Percentiles rank a stretch among this genome's conserved stretches.
Evolutionary conservation across 345 rosid species (phyloP).

Genomic region (Mallotus nudiflorus): DNA sequence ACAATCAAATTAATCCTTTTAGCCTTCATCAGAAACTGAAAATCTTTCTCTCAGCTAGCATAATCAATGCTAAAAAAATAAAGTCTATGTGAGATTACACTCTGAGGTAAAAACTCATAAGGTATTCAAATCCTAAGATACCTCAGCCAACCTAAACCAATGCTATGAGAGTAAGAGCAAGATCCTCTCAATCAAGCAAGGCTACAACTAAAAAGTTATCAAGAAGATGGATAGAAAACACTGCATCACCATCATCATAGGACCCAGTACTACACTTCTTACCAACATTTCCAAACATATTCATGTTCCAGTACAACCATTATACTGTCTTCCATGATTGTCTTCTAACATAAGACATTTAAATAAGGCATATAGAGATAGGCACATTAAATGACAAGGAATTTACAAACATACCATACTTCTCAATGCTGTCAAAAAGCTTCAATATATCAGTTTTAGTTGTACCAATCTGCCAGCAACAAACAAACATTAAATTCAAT

Average conservation of each 20-base stretch:
- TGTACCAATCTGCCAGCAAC: constrained; percentile 55
- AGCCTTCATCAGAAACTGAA: not conserved
- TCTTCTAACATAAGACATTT: not conserved
- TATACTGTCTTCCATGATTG: not conserved
- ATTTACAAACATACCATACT: constrained; percentile 60
- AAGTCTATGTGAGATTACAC: not conserved
- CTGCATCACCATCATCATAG: not conserved
- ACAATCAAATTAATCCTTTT: not conserved
- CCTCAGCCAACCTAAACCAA: not conserved
- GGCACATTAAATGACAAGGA: not conserved
- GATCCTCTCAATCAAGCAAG: not conserved
- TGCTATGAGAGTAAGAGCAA: not conserved
- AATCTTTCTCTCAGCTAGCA: not conserved
- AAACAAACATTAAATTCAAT: constrained; percentile 9
- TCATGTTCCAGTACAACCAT: too few relatives aligned
- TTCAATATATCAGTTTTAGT: constrained; percentile 69
- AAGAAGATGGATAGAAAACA: not conserved
- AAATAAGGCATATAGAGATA: not conserved
- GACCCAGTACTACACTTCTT: not conserved
- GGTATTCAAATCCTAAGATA: not conserved
- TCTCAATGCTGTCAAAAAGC: constrained; percentile 80
- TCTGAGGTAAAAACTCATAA: too few relatives aligned
- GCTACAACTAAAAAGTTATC: too few relatives aligned
- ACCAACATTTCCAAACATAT: not conserved
- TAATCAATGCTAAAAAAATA: not conserved